A percentile compares a stretch with the other conserved stretches of the same genome.
These are phyloP conservation scores for Carex scoparia DNA, from an alignment of 176 grass and related monocot species.

Conservation along the genomic window DNA sequence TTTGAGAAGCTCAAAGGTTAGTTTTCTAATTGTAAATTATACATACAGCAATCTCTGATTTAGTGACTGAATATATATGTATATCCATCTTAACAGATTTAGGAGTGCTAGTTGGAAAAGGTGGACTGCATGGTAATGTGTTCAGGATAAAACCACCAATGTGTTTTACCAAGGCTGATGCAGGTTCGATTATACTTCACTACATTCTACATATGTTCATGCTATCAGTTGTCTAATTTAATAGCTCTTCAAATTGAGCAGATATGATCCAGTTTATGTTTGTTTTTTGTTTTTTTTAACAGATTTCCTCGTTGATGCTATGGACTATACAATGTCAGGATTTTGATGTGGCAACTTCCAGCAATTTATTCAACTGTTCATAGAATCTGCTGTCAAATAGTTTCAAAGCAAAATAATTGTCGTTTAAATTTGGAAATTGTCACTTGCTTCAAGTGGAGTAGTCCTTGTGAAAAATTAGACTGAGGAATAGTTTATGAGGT, in stretches of 20 bases:
- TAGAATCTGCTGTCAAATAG: background rate
- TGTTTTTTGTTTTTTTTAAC: background rate
- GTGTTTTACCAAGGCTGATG: conserved; percentile 89
- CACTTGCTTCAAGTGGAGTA: background rate
- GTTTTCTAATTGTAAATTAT: conserved; percentile 6
- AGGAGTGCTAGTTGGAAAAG: conserved; percentile 77
- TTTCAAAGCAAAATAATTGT: background rate
- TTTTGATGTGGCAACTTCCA: conserved; percentile 29
- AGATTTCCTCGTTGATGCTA: conserved; percentile 80
- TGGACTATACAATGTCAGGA: conserved; percentile 83
- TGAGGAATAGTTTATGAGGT: background rate
- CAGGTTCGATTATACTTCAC: conserved; percentile 39
- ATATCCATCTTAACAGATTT: conserved; percentile 46
- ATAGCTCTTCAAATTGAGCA: background rate
- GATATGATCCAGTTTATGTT: background rate
- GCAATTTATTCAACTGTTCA: background rate
- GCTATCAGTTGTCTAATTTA: background rate
- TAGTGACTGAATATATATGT: background rate
- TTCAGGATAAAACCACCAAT: conserved; percentile 98
- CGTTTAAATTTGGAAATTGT: background rate
- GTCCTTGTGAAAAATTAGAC: background rate
- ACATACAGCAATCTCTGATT: background rate
- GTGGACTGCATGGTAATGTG: conserved; percentile 77
- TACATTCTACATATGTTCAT: background rate
- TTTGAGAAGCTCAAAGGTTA: conserved; percentile 96